Evolutionary conservation across 1,139 yeast genomes (phyloP).

Genomic region (Ogataea hybrid): DNA sequence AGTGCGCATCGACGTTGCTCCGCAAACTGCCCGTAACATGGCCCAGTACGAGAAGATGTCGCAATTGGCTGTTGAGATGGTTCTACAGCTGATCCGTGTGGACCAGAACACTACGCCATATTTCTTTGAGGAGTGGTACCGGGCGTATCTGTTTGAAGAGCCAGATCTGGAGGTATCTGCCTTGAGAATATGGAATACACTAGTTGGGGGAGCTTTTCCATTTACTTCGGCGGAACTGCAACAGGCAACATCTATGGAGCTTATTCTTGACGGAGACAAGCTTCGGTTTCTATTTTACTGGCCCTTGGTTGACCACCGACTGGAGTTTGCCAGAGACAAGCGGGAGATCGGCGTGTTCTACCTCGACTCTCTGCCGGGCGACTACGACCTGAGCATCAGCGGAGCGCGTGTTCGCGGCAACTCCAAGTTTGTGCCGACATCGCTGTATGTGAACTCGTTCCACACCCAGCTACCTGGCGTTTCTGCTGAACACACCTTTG

Average conservation of each 20-base stretch:
- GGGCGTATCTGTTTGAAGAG: slow-evolving; percentile 12
- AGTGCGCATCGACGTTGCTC: slow-evolving; percentile 25
- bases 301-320: no score
- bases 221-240: slow-evolving; percentile 14
- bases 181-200: slow-evolving; percentile 19
- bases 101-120: slow-evolving; percentile 11
- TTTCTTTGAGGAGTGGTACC: slow-evolving; percentile 27
- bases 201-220: slow-evolving; percentile 16
- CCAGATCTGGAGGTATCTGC: slow-evolving; percentile 7
- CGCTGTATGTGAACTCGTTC: no score
- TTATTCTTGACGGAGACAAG: slow-evolving; percentile 17
- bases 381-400: no score
- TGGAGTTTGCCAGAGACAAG: no score
- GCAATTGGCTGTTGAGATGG: slow-evolving; percentile 15
- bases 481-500: no score
- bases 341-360: no score
- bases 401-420: no score
- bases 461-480: no score
- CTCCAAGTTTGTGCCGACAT: no score
- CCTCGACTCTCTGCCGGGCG: no score
- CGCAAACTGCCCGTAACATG: slow-evolving; percentile 23
- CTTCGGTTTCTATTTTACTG: no score
- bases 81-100: slow-evolving; percentile 32
- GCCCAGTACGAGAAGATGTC: slow-evolving; percentile 20
- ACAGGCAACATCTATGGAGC: slow-evolving; percentile 18